Evolutionary conservation across 2,329 filamentous ascomycete species (phyloP).

Genomic region (Acrocalymma vagum): DNA sequence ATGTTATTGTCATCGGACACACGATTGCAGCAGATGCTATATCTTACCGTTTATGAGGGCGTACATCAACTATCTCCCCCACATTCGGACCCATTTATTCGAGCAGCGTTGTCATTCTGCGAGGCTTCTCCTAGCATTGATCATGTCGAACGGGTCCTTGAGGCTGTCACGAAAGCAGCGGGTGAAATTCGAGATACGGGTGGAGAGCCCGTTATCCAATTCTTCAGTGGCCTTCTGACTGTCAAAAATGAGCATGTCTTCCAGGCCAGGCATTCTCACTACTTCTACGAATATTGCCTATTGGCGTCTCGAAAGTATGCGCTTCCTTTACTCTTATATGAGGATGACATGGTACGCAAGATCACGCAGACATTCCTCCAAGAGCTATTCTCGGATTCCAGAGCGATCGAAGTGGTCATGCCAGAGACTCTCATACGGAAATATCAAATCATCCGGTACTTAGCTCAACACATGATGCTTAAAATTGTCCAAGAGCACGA

Average conservation of each 20-base stretch:
- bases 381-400: slow-evolving; percentile 31
- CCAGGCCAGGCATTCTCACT: slow-evolving; percentile 22
- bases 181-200: slow-evolving; percentile 26
- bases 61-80: slow-evolving; percentile 30
- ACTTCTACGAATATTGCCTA: slow-evolving; percentile 33
- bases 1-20: slow-evolving; percentile 33
- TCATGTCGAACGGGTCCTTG: slow-evolving; percentile 28
- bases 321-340: slow-evolving; percentile 35
- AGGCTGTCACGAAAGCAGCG: slow-evolving; percentile 25
- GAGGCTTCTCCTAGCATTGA: slow-evolving; percentile 23
- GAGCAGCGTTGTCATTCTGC: slow-evolving; percentile 41
- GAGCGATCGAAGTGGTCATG: slow-evolving; percentile 19
- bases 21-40: slow-evolving; percentile 22
- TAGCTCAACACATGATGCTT: slow-evolving; percentile 25
- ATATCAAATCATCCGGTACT: slow-evolving; percentile 27
- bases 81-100: slow-evolving; percentile 40
- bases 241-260: slow-evolving; percentile 31
- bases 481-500: slow-evolving; percentile 35
- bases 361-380: slow-evolving; percentile 26
- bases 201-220: slow-evolving; percentile 34
- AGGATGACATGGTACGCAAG: slow-evolving; percentile 37
- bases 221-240: slow-evolving; percentile 33
- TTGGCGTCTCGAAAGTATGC: slow-evolving; percentile 23
- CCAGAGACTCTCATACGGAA: slow-evolving; percentile 25
- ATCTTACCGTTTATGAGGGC: slow-evolving; percentile 39